Evolutionary conservation across 2,329 filamentous ascomycete genomes (phyloP).

Genomic region (Colletotrichum ledebouriae): DNA sequence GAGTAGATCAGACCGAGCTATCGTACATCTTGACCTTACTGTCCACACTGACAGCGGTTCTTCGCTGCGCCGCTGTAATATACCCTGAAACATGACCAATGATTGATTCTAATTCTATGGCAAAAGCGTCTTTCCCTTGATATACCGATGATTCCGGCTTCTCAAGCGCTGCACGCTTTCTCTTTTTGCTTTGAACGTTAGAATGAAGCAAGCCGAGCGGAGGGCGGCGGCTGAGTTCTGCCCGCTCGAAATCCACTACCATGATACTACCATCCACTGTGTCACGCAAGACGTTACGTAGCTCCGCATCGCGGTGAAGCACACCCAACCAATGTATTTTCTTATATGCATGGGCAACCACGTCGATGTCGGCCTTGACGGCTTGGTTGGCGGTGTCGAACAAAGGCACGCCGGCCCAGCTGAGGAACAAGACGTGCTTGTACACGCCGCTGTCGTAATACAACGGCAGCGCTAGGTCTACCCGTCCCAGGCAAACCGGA

Average conservation of each 20-base stretch:
- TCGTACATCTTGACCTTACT: too few relatives aligned
- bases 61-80: too few relatives aligned
- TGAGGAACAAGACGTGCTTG: too few relatives aligned
- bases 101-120: background rate
- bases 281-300: background rate
- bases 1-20: too few relatives aligned
- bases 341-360: background rate
- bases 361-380: background rate
- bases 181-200: background rate
- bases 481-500: slow-evolving; percentile 53
- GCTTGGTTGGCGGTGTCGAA: too few relatives aligned
- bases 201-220: background rate
- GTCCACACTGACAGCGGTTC: too few relatives aligned
- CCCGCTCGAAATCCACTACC: background rate
- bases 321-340: background rate
- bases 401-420: too few relatives aligned
- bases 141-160: background rate
- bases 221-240: background rate
- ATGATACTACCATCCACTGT: background rate
- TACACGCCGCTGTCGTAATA: slow-evolving; percentile 47
- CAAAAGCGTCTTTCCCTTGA: background rate
- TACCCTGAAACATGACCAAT: background rate
- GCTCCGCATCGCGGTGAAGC: background rate
- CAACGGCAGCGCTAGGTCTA: slow-evolving; percentile 49
- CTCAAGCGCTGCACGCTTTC: background rate